Evolutionary conservation across 345 rosid genomes (phyloP).

Genomic region (Triadica sebifera): DNA sequence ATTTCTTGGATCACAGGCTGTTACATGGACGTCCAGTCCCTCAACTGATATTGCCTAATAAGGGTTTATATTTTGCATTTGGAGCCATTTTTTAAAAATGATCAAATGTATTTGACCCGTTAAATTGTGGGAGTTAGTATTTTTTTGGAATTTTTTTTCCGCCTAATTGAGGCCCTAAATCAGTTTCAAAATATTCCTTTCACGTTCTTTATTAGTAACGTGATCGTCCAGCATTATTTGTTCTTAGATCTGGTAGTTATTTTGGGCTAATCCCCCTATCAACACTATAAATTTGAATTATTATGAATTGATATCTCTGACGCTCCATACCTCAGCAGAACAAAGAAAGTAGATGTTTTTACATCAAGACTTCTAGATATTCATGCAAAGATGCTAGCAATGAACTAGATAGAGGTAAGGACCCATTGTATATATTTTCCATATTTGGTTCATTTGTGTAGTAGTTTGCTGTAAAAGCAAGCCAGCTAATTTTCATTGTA

Average conservation of each 20-base stretch:
- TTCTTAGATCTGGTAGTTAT: background rate
- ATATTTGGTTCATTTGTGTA: background rate
- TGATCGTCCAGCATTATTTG: background rate
- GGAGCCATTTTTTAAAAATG: background rate
- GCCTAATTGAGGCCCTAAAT: background rate
- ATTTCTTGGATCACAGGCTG: background rate
- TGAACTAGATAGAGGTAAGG: slow-evolving; percentile 79
- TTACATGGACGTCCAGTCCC: background rate
- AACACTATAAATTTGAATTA: background rate
- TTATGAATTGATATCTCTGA: slow-evolving; percentile 4
- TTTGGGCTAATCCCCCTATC: background rate
- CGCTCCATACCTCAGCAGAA: too few relatives aligned
- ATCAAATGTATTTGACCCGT: background rate
- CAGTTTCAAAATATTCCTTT: background rate
- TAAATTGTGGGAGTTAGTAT: too few relatives aligned
- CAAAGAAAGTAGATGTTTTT: slow-evolving; percentile 81
- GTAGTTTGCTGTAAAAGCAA: slow-evolving; percentile 2
- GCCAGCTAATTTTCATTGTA: background rate
- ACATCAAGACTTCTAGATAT: slow-evolving; percentile 91
- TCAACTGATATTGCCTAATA: background rate
- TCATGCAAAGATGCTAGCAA: slow-evolving; percentile 83
- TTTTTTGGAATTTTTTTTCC: background rate
- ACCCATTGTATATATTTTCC: background rate
- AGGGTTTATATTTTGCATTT: background rate
- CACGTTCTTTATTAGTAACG: background rate